phyloP scores from a whole-genome alignment of 371 early-diverging fungal species.

The Smittium culicis region DNA sequence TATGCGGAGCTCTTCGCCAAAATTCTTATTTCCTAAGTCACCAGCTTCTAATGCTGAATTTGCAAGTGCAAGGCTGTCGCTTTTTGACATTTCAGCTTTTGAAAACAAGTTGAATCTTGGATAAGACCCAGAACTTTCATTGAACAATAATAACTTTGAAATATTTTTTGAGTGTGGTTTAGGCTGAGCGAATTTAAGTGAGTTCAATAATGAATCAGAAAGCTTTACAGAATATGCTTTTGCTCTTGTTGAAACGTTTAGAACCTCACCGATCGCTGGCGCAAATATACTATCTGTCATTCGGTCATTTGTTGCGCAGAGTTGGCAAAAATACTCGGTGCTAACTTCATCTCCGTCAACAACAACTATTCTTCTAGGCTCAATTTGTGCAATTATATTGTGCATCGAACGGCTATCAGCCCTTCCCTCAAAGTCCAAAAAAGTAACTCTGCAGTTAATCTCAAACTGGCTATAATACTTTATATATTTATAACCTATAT shows the following conservation, averaged over 20 bases:
- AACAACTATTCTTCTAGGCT: slow-evolving; percentile 71
- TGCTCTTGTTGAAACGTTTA: slow-evolving; percentile 77
- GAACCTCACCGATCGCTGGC: slow-evolving; percentile 60
- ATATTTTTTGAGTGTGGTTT: background rate
- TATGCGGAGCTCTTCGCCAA: background rate
- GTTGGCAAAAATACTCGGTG: slow-evolving; percentile 44
- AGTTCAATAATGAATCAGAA: slow-evolving; percentile 74
- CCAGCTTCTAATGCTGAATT: background rate
- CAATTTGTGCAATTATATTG: slow-evolving; percentile 69
- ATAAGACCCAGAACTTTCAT: background rate
- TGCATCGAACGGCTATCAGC: slow-evolving; percentile 75
- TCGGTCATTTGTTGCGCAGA: slow-evolving; percentile 40
- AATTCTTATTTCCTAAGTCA: background rate
- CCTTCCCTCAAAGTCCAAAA: slow-evolving; percentile 82
- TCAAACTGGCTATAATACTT: slow-evolving; percentile 37
- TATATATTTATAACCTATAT: slow-evolving; percentile 44
- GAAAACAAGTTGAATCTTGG: background rate
- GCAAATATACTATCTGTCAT: slow-evolving; percentile 71
- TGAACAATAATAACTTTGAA: background rate
- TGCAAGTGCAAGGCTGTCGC: background rate
- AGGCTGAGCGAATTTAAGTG: slow-evolving; percentile 37
- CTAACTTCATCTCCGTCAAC: slow-evolving; percentile 61
- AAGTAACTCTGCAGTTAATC: slow-evolving; percentile 55
- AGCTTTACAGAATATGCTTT: slow-evolving; percentile 52
- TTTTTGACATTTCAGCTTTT: background rate